These are phyloP conservation scores for Psilocybe cyanescens DNA, from an alignment of 768 basidiomycete species.

Conservation along the genomic window DNA sequence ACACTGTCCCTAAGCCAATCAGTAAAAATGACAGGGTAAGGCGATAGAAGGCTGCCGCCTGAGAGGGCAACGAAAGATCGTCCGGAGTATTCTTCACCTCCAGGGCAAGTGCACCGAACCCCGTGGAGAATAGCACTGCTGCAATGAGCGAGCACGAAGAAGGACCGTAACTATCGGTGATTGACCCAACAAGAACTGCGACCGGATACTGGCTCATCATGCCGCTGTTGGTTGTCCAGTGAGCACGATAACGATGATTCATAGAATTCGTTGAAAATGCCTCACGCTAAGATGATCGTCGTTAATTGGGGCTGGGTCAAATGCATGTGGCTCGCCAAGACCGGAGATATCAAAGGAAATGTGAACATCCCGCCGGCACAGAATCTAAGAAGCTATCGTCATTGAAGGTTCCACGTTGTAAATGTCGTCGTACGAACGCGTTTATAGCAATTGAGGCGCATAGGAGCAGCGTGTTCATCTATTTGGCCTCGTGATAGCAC, in stretches of 20 bases:
- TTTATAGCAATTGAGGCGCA: conserved; percentile 66
- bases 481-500: not conserved
- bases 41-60: conserved; percentile 8
- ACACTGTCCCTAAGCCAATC: conserved; percentile 69
- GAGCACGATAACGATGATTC: not conserved
- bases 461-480: conserved; percentile 22
- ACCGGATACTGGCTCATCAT: conserved; percentile 85
- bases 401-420: not conserved
- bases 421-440: conserved; percentile 48
- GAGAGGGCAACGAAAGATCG: not conserved
- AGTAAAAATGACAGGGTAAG: conserved; percentile 59
- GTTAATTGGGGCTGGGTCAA: conserved; percentile 80
- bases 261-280: conserved; percentile 11
- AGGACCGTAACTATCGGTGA: conserved; percentile 71
- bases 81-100: conserved; percentile 55
- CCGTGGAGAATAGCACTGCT: conserved; percentile 57
- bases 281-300: conserved; percentile 78
- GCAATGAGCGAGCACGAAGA: conserved; percentile 68
- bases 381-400: conserved; percentile 43
- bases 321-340: conserved; percentile 58
- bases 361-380: conserved; percentile 81
- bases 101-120: conserved; percentile 66
- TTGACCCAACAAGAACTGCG: conserved; percentile 68
- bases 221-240: conserved; percentile 47
- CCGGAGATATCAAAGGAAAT: conserved; percentile 75